phyloP scores from a whole-genome alignment of 371 early-diverging fungal species.

The Paraphysoderma sedebokerense region DNA sequence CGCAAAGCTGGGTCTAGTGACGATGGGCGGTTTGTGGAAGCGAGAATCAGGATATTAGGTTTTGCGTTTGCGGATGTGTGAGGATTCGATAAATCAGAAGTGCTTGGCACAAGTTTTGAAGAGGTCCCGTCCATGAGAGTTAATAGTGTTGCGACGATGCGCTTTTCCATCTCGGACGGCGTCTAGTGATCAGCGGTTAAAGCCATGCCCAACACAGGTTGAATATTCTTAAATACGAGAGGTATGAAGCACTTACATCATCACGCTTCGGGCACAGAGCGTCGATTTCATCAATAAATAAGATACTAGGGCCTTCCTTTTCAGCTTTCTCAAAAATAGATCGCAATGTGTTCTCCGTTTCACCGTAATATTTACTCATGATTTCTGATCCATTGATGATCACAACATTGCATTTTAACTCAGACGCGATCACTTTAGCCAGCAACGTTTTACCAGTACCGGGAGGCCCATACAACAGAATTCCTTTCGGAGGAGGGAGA shows the following conservation, averaged over 20 bases:
- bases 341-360: slow-evolving; percentile 78
- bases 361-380: slow-evolving; percentile 88
- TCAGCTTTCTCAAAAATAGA: slow-evolving; percentile 66
- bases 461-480: slow-evolving; percentile 90
- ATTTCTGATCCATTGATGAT: slow-evolving; percentile 92
- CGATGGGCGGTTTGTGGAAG: slow-evolving; percentile 94
- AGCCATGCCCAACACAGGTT: not conserved
- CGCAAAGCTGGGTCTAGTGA: slow-evolving; percentile 89
- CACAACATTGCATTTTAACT: slow-evolving; percentile 62
- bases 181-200: slow-evolving; percentile 15
- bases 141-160: slow-evolving; percentile 90
- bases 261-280: slow-evolving; percentile 87
- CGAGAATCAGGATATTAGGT: slow-evolving; percentile 67
- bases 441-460: slow-evolving; percentile 97
- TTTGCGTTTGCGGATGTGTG: slow-evolving; percentile 8
- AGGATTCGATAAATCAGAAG: too few species aligned
- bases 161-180: slow-evolving; percentile 56
- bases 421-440: slow-evolving; percentile 73
- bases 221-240: not conserved
- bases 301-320: slow-evolving; percentile 70
- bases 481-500: slow-evolving; percentile 74
- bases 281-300: slow-evolving; percentile 99
- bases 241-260: slow-evolving; percentile 20
- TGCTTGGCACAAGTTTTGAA: too few species aligned
- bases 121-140: slow-evolving; percentile 91